Percentiles rank a stretch among this genome's conserved stretches.
phyloP scores from a whole-genome alignment of 129 eudicot species.

The carrot (Daucus carota) region DNA sequence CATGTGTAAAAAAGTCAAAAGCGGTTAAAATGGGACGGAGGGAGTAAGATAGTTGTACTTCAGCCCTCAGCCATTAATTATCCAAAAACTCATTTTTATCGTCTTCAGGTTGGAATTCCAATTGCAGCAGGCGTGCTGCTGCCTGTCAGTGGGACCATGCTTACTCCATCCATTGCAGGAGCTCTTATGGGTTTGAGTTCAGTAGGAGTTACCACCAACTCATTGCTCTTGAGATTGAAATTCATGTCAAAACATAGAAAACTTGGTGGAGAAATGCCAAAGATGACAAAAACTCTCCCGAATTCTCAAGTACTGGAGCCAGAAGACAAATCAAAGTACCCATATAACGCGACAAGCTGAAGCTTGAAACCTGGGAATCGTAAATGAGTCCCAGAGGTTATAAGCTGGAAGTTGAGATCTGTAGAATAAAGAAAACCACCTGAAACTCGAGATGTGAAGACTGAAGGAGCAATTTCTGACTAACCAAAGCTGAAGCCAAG shows the following conservation, averaged over 20 bases:
- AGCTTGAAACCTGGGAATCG: background rate
- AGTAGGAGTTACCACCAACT: conserved; percentile 85
- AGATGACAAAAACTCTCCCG: conserved; percentile 10
- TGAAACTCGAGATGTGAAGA: background rate
- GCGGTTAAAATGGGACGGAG: no score
- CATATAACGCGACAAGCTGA: conserved; percentile 23
- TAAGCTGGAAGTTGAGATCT: background rate
- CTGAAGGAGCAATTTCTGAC: background rate
- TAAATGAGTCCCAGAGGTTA: background rate
- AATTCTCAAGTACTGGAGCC: conserved; percentile 14
- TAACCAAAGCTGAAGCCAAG: background rate
- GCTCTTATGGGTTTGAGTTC: conserved; percentile 97
- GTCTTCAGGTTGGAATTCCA: conserved; percentile 82
- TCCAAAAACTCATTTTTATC: conserved; percentile 8
- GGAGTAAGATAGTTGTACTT: conserved; percentile 13
- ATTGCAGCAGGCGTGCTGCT: conserved; percentile 85
- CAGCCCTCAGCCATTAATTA: conserved; percentile 1
- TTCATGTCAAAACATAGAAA: conserved; percentile 44
- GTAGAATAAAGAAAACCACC: background rate
- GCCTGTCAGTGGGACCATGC: conserved; percentile 84
- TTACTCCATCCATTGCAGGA: conserved; percentile 96
- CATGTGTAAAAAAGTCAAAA: no score
- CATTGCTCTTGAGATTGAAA: conserved; percentile 70
- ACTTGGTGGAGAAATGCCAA: conserved; percentile 5
- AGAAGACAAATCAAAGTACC: conserved; percentile 42